A percentile compares a stretch with the other conserved stretches of the same genome.
These are phyloP conservation scores for Akanthomyces uredinophilus DNA, from an alignment of 2,329 filamentous ascomycete species.

Conservation along the genomic window DNA sequence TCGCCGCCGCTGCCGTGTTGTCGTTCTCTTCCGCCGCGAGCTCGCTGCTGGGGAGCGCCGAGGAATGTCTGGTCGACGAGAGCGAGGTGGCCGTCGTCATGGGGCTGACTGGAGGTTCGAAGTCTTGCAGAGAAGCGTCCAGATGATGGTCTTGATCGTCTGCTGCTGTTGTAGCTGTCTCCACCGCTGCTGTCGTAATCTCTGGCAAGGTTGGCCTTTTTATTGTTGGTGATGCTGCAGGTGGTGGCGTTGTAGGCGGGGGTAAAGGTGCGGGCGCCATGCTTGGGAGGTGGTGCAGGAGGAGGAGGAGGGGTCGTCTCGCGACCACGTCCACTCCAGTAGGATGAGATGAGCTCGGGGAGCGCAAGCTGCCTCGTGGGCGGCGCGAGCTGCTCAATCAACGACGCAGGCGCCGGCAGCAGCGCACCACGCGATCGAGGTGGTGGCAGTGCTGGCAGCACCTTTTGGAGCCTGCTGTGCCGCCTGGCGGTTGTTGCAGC, in stretches of 20 bases:
- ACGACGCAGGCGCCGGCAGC: not conserved
- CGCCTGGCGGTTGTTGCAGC: slow-evolving; percentile 11
- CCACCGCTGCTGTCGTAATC: not conserved
- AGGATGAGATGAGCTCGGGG: slow-evolving; percentile 4
- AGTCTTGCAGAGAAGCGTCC: slow-evolving; percentile 51
- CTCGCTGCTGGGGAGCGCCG: slow-evolving; percentile 29
- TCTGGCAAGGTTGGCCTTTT: slow-evolving; percentile 3
- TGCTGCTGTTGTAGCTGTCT: slow-evolving; percentile 13
- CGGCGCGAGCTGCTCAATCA: slow-evolving; percentile 1
- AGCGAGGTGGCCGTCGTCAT: slow-evolving; percentile 1
- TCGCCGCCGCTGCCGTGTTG: not conserved
- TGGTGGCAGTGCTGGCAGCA: slow-evolving; percentile 5
- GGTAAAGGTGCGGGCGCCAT: not conserved
- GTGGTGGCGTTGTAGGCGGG: not conserved
- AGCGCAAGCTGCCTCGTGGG: slow-evolving; percentile 10
- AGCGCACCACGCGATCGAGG: not conserved
- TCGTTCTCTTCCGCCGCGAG: slow-evolving; percentile 28
- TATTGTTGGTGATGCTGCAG: not conserved
- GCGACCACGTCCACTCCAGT: not conserved
- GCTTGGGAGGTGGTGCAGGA: not conserved
- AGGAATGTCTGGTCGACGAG: slow-evolving; percentile 27
- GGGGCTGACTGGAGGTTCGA: slow-evolving; percentile 44
- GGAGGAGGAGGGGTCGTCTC: not conserved
- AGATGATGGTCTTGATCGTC: slow-evolving; percentile 36
- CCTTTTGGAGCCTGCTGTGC: not conserved